phyloP scores from a whole-genome alignment of 306 rosid species.

The Medicago ruthenica region DNA sequence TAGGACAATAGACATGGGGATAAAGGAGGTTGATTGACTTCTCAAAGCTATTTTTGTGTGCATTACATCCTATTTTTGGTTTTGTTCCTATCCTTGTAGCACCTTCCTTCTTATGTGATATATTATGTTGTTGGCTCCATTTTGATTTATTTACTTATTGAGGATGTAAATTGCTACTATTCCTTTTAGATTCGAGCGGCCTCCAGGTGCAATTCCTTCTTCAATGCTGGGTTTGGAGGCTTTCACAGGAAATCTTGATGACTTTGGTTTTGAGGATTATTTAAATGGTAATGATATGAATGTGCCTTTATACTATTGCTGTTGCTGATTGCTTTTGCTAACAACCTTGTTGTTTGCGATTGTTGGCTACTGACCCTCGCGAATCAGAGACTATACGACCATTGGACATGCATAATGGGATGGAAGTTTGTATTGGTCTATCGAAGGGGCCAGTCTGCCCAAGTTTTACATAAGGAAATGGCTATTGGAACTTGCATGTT shows the following conservation, averaged over 20 bases:
- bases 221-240: slow-evolving; percentile 90
- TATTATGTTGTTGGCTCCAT: slow-evolving; percentile 3
- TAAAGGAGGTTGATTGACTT: slow-evolving; percentile 6
- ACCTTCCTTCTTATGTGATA: slow-evolving; percentile 12
- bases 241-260: slow-evolving; percentile 67
- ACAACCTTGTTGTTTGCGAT: background rate
- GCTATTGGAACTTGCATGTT: background rate
- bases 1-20: slow-evolving; percentile 6
- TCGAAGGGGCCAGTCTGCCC: slow-evolving; percentile 90
- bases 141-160: background rate
- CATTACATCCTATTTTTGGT: background rate
- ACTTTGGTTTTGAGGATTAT: slow-evolving; percentile 79
- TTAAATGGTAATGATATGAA: slow-evolving; percentile 55
- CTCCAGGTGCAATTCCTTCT: slow-evolving; percentile 77
- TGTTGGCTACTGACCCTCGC: slow-evolving; percentile 69
- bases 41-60: slow-evolving; percentile 14
- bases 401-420: slow-evolving; percentile 79
- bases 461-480: slow-evolving; percentile 52
- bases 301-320: background rate
- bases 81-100: slow-evolving; percentile 13
- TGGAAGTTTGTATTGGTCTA: slow-evolving; percentile 90
- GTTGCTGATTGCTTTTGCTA: background rate
- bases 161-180: slow-evolving; percentile 9
- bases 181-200: slow-evolving; percentile 61
- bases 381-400: slow-evolving; percentile 84